Evolutionary conservation across 2,329 filamentous ascomycete species (phyloP).

Genomic region (Mycosphaerella sp.): DNA sequence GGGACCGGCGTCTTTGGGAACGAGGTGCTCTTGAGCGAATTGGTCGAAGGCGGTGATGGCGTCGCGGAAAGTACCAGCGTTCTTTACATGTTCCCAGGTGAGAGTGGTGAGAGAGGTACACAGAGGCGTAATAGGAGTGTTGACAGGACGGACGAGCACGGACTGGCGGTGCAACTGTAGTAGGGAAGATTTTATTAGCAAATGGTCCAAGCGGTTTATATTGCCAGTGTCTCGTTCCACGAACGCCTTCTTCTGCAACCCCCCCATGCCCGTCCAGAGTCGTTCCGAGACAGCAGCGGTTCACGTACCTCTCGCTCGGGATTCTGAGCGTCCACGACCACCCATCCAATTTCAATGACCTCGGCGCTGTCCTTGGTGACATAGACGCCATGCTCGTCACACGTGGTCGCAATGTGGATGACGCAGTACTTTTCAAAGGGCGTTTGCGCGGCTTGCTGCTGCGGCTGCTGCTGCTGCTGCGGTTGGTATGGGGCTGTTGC

Average conservation of each 20-base stretch:
- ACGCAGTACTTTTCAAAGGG: constrained; percentile 87
- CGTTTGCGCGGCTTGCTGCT: constrained; percentile 32
- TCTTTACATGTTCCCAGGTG: constrained; percentile 98
- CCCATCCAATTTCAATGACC: constrained; percentile 99
- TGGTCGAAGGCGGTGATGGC: constrained; percentile 91
- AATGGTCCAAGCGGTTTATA: constrained; percentile 18
- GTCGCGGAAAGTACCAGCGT: constrained; percentile 94
- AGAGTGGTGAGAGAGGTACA: constrained; percentile 97
- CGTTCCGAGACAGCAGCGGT: constrained; percentile 2
- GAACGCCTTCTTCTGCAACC: constrained; percentile 12
- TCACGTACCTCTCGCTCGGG: constrained; percentile 33
- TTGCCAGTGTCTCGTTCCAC: constrained; percentile 24
- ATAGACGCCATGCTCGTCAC: constrained; percentile 98
- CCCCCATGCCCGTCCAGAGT: background rate
- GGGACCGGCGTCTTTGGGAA: constrained; percentile 66
- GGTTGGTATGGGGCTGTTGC: constrained; percentile 16
- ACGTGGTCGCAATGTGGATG: constrained; percentile 97
- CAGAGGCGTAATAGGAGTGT: constrained; percentile 95
- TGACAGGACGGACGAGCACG: constrained; percentile 95
- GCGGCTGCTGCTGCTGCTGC: constrained; percentile 17
- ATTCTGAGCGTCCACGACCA: constrained; percentile 50
- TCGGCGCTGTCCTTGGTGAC: constrained; percentile 99
- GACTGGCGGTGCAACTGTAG: constrained; percentile 83
- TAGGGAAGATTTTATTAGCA: constrained; percentile 21
- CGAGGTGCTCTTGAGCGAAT: constrained; percentile 87